Percentiles rank a stretch among this genome's conserved stretches.
Conservation (phyloP, 768 basidiomycete genomes). For the Termitomyces sp. region DNA sequence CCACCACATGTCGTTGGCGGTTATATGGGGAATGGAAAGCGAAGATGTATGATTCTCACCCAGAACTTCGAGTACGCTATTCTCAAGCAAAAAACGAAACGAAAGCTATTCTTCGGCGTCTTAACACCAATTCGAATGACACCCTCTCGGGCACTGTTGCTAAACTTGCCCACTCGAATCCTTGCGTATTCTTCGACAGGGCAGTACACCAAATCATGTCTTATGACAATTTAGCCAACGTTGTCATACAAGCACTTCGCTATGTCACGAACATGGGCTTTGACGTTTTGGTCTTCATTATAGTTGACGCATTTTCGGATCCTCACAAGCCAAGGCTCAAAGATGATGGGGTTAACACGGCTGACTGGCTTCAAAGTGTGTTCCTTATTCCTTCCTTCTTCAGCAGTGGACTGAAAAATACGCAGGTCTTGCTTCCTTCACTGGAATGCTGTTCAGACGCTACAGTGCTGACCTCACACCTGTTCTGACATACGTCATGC, state of each 20-base stretch:
- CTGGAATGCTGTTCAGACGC: slow-evolving; percentile 84
- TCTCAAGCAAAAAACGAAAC: slow-evolving; percentile 85
- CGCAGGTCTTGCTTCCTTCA: slow-evolving; percentile 86
- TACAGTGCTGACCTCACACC: slow-evolving; percentile 81
- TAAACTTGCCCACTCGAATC: slow-evolving; percentile 92
- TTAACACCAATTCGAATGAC: slow-evolving; percentile 81
- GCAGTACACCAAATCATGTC: slow-evolving; percentile 93
- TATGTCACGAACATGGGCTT: slow-evolving; percentile 92
- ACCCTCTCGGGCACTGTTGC: slow-evolving; percentile 83
- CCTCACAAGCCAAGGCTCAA: slow-evolving; percentile 79
- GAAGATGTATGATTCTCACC: slow-evolving; percentile 62
- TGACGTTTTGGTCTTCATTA: slow-evolving; percentile 84
- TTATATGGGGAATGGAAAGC: slow-evolving; percentile 96
- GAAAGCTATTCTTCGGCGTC: slow-evolving; percentile 82
- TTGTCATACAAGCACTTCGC: slow-evolving; percentile 83
- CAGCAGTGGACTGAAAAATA: slow-evolving; percentile 11
- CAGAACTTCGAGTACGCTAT: slow-evolving; percentile 72
- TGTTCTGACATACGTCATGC: slow-evolving; percentile 84
- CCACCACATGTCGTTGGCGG: slow-evolving; percentile 76
- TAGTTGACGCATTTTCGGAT: slow-evolving; percentile 84
- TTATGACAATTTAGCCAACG: slow-evolving; percentile 88
- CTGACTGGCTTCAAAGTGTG: slow-evolving; percentile 91
- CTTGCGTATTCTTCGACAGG: slow-evolving; percentile 83
- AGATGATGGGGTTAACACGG: slow-evolving; percentile 85
- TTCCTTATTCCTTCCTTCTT: slow-evolving; percentile 12